Percentiles rank a stretch among this genome's conserved stretches.
Evolutionary conservation across 352 stramenopile species (phyloP).

Genomic region (Pythium coloratum): DNA sequence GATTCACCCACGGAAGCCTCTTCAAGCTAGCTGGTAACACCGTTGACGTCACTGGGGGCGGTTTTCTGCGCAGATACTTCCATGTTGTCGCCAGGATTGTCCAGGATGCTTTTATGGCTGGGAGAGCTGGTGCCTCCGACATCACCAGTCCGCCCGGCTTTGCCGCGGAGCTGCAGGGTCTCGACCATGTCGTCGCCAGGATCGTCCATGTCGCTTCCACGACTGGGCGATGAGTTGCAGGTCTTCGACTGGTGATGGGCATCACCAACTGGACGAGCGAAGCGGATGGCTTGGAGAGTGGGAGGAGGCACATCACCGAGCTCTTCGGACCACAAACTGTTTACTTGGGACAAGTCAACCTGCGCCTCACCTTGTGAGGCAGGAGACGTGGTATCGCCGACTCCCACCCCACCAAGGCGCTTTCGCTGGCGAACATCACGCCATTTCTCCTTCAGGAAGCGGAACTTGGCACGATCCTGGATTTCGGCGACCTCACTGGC

Average conservation of each 20-base stretch:
- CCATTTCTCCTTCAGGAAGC: not conserved
- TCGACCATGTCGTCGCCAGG: not conserved
- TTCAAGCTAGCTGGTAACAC: not conserved
- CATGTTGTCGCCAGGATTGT: not conserved
- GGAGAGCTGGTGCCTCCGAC: too few relatives aligned
- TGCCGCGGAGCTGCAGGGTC: too few relatives aligned
- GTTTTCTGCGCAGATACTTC: not conserved
- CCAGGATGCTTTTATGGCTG: too few relatives aligned
- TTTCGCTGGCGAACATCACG: not conserved
- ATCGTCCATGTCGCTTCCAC: not conserved
- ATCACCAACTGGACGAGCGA: not conserved
- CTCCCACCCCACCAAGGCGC: not conserved
- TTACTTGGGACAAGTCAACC: not conserved
- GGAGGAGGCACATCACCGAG: not conserved
- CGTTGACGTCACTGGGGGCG: not conserved
- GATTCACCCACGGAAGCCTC: not conserved
- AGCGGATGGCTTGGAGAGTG: not conserved
- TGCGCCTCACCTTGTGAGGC: not conserved
- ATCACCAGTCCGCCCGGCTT: too few relatives aligned
- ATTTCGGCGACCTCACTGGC: not conserved
- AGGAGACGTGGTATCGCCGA: not conserved
- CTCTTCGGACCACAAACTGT: slow-evolving; percentile 1
- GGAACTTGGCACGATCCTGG: not conserved
- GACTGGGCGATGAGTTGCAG: not conserved
- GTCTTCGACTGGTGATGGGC: not conserved